A percentile compares a stretch with the other conserved stretches of the same genome.
These are phyloP conservation scores for Russula sp. DNA, from an alignment of 768 basidiomycete genomes.

Conservation along the genomic window DNA sequence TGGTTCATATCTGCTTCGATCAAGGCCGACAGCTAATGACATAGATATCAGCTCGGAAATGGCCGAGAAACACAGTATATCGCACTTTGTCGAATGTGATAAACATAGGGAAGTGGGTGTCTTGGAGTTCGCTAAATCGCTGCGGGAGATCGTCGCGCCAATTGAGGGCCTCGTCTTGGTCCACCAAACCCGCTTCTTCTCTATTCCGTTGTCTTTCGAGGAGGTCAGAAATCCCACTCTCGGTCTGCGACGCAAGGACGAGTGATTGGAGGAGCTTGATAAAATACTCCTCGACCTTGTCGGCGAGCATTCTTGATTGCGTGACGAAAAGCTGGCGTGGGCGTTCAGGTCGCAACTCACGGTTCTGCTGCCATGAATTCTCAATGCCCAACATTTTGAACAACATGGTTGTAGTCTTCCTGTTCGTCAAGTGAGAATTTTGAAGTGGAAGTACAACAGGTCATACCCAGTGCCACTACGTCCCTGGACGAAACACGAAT, in stretches of 20 bases:
- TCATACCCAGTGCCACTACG: constrained; percentile 66
- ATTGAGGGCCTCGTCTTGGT: constrained; percentile 39
- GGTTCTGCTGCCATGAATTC: constrained; percentile 38
- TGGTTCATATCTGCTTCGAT: constrained; percentile 41
- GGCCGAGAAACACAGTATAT: not conserved
- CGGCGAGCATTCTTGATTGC: constrained; percentile 56
- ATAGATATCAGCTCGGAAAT: not conserved
- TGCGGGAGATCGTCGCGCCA: constrained; percentile 42
- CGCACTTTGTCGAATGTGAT: constrained; percentile 56
- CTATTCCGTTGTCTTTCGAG: constrained; percentile 19
- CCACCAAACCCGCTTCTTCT: constrained; percentile 29
- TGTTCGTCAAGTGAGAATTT: constrained; percentile 23
- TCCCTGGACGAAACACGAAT: constrained; percentile 27
- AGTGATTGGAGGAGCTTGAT: constrained; percentile 43
- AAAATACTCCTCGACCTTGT: constrained; percentile 66
- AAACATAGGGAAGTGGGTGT: constrained; percentile 63
- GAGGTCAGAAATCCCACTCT: constrained; percentile 32
- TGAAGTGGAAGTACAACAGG: not conserved
- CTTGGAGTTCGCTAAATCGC: constrained; percentile 48
- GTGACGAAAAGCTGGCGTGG: constrained; percentile 68
- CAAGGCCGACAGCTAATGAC: constrained; percentile 38
- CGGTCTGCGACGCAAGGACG: constrained; percentile 30
- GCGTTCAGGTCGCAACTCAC: constrained; percentile 34
- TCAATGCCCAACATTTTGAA: constrained; percentile 71
- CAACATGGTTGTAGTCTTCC: constrained; percentile 73